Evolutionary conservation across 768 basidiomycete species (phyloP), one percentile per base, ranked within the genome.

Genomic region (Clitopilus hobsonii): DNA sequence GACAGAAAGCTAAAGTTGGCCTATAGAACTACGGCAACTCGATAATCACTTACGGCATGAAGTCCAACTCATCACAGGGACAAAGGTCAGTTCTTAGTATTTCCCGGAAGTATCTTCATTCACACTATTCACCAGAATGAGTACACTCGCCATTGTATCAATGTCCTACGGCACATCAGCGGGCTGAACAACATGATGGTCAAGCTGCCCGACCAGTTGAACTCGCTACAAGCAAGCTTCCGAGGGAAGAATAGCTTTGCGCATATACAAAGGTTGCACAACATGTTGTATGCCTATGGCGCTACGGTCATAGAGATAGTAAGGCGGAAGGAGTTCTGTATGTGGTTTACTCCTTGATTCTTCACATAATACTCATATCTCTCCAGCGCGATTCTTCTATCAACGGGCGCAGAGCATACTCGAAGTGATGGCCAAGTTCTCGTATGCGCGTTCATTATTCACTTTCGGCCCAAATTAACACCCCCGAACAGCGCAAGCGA

Each of bases 231-330:
- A 64, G 65, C 79, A 0, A 86, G 83, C 63, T 84, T 95, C 60
- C 78, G 88, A n/a, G 70, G 75, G 54, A 78, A 91, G 64, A 91
- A 85, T 26, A 89, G 88, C 56, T 98, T 98, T 65, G 79, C 88
- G n/a, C 94, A 98, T 69, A 88, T 98, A 13, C 83, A 88, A 50
- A 80, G 96, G 16, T 73, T 98, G 38, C 94, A 96, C 65, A 86
- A 81, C 54, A 90, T 98, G 83, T 68, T 95, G 0, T 94, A 93
- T 64, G 93, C 91, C 0, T 98, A 98, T 68, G 89, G 91, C 0
- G 90, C 91, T 1, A 93, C 94, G 0, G 80, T 97, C 7, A 80
- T 94, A 16, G 96, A 98, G 69, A 85, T 98, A 26, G 90, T 95
- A 1, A 78, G 96, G 55, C 77, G 96, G 53, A 91, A 91, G 61